Percentiles rank a stretch among this genome's conserved stretches.
These are phyloP conservation scores for Hymenoscyphus repandus DNA, from an alignment of 2,329 filamentous ascomycete genomes.

Conservation along the genomic window DNA sequence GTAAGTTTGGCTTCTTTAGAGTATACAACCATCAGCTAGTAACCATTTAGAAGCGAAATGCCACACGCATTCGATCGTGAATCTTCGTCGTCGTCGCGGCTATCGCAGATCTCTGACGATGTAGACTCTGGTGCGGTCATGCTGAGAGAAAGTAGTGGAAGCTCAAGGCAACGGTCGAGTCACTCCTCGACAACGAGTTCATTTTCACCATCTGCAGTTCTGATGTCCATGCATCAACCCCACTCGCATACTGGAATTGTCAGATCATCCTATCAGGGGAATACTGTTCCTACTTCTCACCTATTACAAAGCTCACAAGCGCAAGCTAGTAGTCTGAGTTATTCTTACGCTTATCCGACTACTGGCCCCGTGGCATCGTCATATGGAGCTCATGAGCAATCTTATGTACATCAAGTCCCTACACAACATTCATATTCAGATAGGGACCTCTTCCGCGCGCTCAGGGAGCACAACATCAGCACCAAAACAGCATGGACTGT, in stretches of 20 bases:
- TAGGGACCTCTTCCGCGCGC: slow-evolving; percentile 22
- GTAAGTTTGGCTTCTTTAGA: slow-evolving; percentile 12
- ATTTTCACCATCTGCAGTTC: slow-evolving; percentile 18
- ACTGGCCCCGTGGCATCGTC: background rate
- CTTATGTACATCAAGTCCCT: background rate
- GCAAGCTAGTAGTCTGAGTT: background rate
- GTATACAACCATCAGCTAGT: too few relatives aligned
- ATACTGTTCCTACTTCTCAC: background rate
- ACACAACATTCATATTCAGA: background rate
- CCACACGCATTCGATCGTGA: slow-evolving; percentile 7
- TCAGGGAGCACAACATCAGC: slow-evolving; percentile 23
- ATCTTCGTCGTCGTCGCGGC: slow-evolving; percentile 12
- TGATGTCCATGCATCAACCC: slow-evolving; percentile 17
- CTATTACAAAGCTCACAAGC: background rate
- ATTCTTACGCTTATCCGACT: slow-evolving; percentile 6
- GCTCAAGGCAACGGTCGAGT: background rate
- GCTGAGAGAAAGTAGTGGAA: slow-evolving; percentile 1
- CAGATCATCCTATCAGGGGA: background rate
- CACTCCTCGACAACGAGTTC: slow-evolving; percentile 5
- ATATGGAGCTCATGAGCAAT: background rate
- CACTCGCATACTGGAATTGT: slow-evolving; percentile 2
- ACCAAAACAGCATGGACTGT: slow-evolving; percentile 28
- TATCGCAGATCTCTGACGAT: slow-evolving; percentile 11
- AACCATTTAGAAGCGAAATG: slow-evolving; percentile 17
- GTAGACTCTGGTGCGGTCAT: slow-evolving; percentile 1